phyloP scores from a whole-genome alignment of 148 eudicot genomes.

The Vaccinium vitisidaea region DNA sequence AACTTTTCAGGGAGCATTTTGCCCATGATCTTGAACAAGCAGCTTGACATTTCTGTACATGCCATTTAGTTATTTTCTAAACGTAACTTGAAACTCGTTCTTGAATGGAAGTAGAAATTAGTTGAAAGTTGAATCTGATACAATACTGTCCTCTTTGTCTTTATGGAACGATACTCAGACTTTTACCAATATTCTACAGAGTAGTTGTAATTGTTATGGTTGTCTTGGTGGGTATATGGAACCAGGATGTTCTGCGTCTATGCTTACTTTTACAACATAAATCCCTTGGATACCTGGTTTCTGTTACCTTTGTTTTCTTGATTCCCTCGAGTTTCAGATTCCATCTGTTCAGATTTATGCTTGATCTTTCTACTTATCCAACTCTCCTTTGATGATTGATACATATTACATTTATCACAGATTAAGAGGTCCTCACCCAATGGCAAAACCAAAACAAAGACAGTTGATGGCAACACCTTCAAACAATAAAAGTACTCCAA shows the following conservation, averaged over 20 bases:
- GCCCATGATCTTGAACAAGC: neutral
- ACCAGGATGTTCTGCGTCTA: neutral
- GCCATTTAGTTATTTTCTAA: neutral
- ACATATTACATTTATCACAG: slow-evolving; percentile 3
- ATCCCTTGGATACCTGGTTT: neutral
- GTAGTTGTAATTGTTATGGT: neutral
- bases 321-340: neutral
- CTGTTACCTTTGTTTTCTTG: too few species aligned
- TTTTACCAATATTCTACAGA: too few species aligned
- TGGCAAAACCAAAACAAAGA: slow-evolving; percentile 43
- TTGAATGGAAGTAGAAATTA: too few species aligned
- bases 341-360: neutral
- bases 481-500: slow-evolving; percentile 28
- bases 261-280: neutral
- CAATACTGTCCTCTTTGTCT: too few species aligned
- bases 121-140: too few species aligned
- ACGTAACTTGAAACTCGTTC: neutral
- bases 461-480: slow-evolving; percentile 16
- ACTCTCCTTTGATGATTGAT: neutral
- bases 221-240: neutral
- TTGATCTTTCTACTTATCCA: neutral
- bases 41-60: neutral
- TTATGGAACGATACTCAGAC: too few species aligned
- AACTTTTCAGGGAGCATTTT: neutral
- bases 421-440: slow-evolving; percentile 22